Percentiles rank a stretch among this genome's conserved stretches.
These are phyloP conservation scores for Fusarium sp. DNA, from an alignment of 2,329 filamentous ascomycete species.

Conservation along the genomic window DNA sequence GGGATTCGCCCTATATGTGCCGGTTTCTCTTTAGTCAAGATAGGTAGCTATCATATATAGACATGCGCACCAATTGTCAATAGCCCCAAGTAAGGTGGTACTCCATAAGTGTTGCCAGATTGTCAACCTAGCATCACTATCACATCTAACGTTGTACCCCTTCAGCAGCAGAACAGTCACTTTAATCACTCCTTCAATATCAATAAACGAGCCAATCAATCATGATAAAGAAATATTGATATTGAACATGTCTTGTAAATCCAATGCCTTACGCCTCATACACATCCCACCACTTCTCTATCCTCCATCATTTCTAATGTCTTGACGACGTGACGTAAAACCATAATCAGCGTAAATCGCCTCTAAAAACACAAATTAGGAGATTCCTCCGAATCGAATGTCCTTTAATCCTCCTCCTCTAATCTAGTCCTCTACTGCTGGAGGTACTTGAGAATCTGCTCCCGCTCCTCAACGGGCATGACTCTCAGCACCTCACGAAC, in stretches of 20 bases:
- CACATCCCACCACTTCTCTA: constrained; percentile 35
- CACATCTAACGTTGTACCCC: too few species aligned
- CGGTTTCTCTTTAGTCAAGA: too few species aligned
- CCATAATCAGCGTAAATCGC: constrained; percentile 32
- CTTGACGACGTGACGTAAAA: constrained; percentile 33
- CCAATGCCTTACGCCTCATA: constrained; percentile 40
- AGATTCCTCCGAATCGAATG: constrained; percentile 16
- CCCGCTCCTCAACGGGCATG: constrained; percentile 88
- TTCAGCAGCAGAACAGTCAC: neutral
- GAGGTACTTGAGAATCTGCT: constrained; percentile 76
- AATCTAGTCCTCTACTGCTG: constrained; percentile 50
- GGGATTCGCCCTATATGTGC: too few species aligned
- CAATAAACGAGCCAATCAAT: neutral
- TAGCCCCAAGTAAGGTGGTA: too few species aligned
- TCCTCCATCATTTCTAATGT: constrained; percentile 37
- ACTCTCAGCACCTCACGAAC: constrained; percentile 87
- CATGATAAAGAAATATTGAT: constrained; percentile 20
- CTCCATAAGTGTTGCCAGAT: too few species aligned
- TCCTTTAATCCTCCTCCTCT: neutral
- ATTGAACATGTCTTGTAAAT: constrained; percentile 33
- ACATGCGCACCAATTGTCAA: too few species aligned
- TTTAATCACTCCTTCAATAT: neutral
- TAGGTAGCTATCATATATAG: too few species aligned
- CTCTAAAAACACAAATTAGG: constrained; percentile 29
- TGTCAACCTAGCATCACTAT: too few species aligned